A percentile compares a stretch with the other conserved stretches of the same genome.
These are phyloP conservation scores for Phanerochaete sordida DNA, from an alignment of 768 basidiomycete genomes.

Conservation along the genomic window DNA sequence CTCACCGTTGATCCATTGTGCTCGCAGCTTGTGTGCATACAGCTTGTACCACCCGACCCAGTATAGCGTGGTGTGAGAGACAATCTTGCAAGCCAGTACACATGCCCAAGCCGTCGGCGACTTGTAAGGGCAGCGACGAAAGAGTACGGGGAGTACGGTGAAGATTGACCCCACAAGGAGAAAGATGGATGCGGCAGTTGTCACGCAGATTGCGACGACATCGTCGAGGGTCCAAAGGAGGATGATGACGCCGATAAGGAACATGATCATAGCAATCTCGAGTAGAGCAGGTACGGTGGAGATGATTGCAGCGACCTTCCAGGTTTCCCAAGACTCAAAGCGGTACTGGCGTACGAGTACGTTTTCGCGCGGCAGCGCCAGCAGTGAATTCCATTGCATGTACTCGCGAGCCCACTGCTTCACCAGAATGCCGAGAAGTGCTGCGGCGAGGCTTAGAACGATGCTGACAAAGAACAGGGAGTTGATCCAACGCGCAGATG, in stretches of 20 bases:
- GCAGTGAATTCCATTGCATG: not conserved
- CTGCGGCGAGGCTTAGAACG: slow-evolving; percentile 20
- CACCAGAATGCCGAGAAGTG: slow-evolving; percentile 23
- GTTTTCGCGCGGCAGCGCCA: not conserved
- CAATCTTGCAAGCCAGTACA: not conserved
- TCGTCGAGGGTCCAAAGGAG: slow-evolving; percentile 4
- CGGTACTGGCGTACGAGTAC: slow-evolving; percentile 7
- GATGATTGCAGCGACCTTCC: slow-evolving; percentile 4
- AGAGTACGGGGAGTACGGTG: not conserved
- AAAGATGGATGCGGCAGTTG: not conserved
- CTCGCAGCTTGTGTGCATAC: too few species aligned
- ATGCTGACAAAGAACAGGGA: slow-evolving; percentile 23
- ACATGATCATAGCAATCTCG: slow-evolving; percentile 12
- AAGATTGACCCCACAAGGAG: not conserved
- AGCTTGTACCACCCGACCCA: too few species aligned
- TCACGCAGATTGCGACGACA: not conserved
- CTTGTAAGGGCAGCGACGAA: not conserved
- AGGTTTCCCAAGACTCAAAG: not conserved
- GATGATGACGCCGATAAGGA: slow-evolving; percentile 4
- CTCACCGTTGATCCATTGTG: too few species aligned
- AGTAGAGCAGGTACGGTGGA: slow-evolving; percentile 8
- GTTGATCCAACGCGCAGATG: slow-evolving; percentile 15
- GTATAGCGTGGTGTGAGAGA: too few species aligned
- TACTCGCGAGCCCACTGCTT: slow-evolving; percentile 25
- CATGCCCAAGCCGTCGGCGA: not conserved